Percentiles rank a stretch among this genome's conserved stretches.
Evolutionary conservation across 31 red algal species (phyloP).

Genomic region (Endocladia muricata): DNA sequence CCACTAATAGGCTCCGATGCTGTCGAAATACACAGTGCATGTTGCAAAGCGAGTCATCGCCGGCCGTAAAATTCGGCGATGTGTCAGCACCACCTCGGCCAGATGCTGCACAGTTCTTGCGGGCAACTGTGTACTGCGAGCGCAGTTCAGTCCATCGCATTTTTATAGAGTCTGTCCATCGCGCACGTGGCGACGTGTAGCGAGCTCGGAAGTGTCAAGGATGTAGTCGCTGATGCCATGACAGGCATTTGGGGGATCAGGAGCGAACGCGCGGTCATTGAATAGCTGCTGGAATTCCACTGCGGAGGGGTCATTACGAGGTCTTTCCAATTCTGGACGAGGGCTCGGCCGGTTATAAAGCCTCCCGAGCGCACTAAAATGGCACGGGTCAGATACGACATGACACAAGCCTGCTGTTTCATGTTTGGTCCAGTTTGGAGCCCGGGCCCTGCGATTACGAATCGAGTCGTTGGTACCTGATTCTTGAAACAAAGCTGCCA

Average conservation of each 20-base stretch:
- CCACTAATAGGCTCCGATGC: background rate
- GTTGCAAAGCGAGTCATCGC: background rate
- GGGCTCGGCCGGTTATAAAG: background rate
- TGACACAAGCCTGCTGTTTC: slow-evolving; percentile 34
- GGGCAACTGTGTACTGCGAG: background rate
- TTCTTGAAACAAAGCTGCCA: background rate
- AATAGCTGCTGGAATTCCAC: background rate
- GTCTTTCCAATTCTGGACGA: background rate
- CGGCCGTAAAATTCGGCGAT: background rate
- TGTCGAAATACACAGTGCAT: slow-evolving; percentile 23
- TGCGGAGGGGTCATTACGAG: background rate
- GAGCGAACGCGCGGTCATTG: background rate
- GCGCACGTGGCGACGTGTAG: background rate
- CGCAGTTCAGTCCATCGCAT: background rate
- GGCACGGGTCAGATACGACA: slow-evolving; percentile 14
- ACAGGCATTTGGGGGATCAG: background rate
- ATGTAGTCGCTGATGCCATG: background rate
- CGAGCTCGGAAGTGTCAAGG: background rate
- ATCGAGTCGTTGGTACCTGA: background rate
- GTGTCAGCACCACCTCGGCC: background rate
- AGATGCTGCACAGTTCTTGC: background rate
- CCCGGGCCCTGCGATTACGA: background rate
- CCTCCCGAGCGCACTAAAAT: background rate
- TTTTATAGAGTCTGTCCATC: background rate
- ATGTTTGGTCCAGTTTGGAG: slow-evolving; percentile 30